These are phyloP conservation scores for Dissophora globulifera DNA, from an alignment of 192 early-diverging fungal genomes.

Conservation along the genomic window DNA sequence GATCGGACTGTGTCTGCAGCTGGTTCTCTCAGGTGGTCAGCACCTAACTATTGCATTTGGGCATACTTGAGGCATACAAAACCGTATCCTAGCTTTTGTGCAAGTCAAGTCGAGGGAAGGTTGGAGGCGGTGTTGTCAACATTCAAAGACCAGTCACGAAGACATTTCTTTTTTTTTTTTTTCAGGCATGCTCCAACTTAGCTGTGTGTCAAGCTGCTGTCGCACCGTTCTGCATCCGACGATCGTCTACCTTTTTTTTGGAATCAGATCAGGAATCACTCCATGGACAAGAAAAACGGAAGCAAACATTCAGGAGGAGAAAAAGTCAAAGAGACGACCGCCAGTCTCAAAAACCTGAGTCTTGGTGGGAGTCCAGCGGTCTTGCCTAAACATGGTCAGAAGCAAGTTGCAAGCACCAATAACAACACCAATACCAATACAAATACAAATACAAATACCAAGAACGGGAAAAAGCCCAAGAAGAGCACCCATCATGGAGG, in stretches of 20 bases:
- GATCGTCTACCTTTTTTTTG: too few species aligned
- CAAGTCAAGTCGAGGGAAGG: too few species aligned
- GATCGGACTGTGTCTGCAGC: too few species aligned
- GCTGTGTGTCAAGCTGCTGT: too few species aligned
- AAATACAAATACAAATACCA: too few species aligned
- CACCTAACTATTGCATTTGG: too few species aligned
- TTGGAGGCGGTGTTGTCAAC: too few species aligned
- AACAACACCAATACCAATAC: not conserved
- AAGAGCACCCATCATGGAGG: constrained; percentile 7
- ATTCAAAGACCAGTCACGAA: not conserved
- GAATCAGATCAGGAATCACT: not conserved
- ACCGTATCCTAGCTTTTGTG: not conserved
- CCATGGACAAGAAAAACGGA: constrained; percentile 22
- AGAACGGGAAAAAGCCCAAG: constrained; percentile 18
- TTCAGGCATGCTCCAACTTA: not conserved
- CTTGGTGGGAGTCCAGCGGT: constrained; percentile 6
- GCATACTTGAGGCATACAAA: too few species aligned
- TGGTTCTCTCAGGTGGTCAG: too few species aligned
- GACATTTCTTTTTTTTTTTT: constrained; percentile 38
- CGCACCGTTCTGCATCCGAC: too few species aligned
- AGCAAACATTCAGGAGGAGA: too few species aligned
- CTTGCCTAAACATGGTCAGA: not conserved
- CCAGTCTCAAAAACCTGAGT: constrained; percentile 5
- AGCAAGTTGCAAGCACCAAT: not conserved
- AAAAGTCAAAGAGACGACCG: constrained; percentile 7